These are phyloP conservation scores for Trametes cinnabarina DNA, from an alignment of 768 basidiomycete species.

Conservation along the genomic window DNA sequence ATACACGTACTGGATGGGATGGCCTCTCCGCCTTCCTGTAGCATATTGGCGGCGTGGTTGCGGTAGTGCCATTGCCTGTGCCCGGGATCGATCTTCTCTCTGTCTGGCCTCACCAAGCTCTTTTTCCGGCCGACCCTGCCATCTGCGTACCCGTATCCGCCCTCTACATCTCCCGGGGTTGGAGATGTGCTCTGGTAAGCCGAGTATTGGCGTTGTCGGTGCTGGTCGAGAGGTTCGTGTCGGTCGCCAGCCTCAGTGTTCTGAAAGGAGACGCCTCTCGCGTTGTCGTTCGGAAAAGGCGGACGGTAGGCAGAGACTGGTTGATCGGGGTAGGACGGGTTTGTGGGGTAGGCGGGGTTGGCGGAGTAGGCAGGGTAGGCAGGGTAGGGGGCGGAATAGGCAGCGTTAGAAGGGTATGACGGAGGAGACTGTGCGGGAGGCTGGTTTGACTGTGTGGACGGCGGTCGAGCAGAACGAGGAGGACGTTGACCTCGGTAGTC, in stretches of 20 bases:
- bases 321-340: slow-evolving; percentile 25
- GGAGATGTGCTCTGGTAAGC: slow-evolving; percentile 44
- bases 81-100: slow-evolving; percentile 93
- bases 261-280: slow-evolving; percentile 64
- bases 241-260: slow-evolving; percentile 69
- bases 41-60: slow-evolving; percentile 75
- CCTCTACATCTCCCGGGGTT: slow-evolving; percentile 37
- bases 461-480: slow-evolving; percentile 35
- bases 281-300: slow-evolving; percentile 15
- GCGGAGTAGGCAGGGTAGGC: not conserved
- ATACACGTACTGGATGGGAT: slow-evolving; percentile 77
- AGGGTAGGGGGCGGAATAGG: not conserved
- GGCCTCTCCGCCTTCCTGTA: slow-evolving; percentile 67
- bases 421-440: slow-evolving; percentile 26
- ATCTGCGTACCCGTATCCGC: slow-evolving; percentile 43
- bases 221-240: slow-evolving; percentile 52
- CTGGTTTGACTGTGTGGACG: slow-evolving; percentile 26
- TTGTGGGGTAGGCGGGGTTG: slow-evolving; percentile 12
- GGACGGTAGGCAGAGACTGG: slow-evolving; percentile 14
- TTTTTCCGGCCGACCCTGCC: slow-evolving; percentile 76
- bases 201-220: slow-evolving; percentile 45
- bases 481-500: slow-evolving; percentile 36
- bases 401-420: slow-evolving; percentile 19
- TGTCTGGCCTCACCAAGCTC: slow-evolving; percentile 86
- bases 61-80: slow-evolving; percentile 96